Conservation (phyloP, 2,329 filamentous ascomycete genomes). For the Talaromyces sp. region DNA sequence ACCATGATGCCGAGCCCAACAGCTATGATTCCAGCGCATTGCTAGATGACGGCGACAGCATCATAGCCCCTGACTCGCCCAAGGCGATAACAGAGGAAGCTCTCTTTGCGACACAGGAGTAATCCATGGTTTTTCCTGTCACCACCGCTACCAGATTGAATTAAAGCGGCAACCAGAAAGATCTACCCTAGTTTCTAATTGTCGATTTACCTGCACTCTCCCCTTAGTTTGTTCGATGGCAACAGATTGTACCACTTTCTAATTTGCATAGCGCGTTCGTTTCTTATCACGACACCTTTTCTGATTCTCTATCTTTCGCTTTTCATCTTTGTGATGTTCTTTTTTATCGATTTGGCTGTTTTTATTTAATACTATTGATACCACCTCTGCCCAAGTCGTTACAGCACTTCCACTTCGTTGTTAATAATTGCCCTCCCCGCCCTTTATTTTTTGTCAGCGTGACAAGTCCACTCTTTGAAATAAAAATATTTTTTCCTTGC, state of each 20-base stretch:
- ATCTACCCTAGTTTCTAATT: neutral
- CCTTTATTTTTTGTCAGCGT: neutral
- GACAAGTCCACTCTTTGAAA: neutral
- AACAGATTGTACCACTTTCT: neutral
- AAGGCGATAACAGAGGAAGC: slow-evolving; percentile 20
- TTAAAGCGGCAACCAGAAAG: neutral
- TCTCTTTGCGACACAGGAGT: slow-evolving; percentile 4
- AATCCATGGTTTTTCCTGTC: neutral
- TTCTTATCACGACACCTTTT: neutral
- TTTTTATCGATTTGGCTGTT: neutral
- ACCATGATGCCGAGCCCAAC: slow-evolving; percentile 53
- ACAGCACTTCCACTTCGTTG: neutral
- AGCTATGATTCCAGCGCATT: slow-evolving; percentile 44
- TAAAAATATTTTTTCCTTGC: neutral
- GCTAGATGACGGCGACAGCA: slow-evolving; percentile 41
- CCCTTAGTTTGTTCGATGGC: neutral
- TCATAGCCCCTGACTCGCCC: slow-evolving; percentile 37
- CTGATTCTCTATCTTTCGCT: neutral
- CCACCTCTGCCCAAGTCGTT: neutral
- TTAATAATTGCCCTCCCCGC: neutral
- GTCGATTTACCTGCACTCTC: neutral
- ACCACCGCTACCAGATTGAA: neutral
- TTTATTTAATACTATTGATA: neutral
- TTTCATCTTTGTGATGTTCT: neutral
- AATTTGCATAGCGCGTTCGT: neutral